Evolutionary conservation across 257 asterid genomes (phyloP).

Genomic region (Solanum microdontum): DNA sequence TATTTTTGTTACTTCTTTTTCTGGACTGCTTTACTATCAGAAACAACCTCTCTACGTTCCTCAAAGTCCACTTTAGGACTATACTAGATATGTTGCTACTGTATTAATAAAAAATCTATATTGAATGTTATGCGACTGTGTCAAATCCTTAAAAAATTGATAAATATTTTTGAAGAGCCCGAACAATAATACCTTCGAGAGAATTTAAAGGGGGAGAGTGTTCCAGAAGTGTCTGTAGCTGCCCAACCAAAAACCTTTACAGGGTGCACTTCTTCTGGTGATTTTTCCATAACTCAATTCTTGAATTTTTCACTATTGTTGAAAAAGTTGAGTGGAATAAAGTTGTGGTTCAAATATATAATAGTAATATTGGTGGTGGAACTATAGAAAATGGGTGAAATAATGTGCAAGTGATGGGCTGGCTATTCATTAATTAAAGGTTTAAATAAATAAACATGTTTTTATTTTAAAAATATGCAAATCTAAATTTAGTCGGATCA

Average conservation of each 20-base stretch:
- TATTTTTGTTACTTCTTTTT: no score
- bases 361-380: not conserved
- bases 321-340: not conserved
- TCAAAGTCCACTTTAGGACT: no score
- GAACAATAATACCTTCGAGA: conserved; percentile 17
- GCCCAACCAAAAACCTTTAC: conserved; percentile 38
- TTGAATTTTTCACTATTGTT: not conserved
- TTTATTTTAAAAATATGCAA: no score
- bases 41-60: no score
- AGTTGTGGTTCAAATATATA: not conserved
- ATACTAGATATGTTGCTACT: no score
- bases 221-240: conserved; percentile 36
- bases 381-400: not conserved
- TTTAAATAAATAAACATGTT: no score
- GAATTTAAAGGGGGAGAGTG: conserved; percentile 33
- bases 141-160: not conserved
- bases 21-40: rapidly evolving
- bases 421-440: not conserved
- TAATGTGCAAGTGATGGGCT: not conserved
- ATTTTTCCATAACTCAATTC: not conserved
- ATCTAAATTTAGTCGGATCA: no score
- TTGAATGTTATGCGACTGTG: no score
- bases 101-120: no score
- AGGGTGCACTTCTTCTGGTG: conserved; percentile 3
- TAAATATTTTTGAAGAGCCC: not conserved